Percentiles rank a stretch among this genome's conserved stretches.
Conservation (phyloP, 805 yeast genomes). For the Wickerhamomyces chambardii region DNA sequence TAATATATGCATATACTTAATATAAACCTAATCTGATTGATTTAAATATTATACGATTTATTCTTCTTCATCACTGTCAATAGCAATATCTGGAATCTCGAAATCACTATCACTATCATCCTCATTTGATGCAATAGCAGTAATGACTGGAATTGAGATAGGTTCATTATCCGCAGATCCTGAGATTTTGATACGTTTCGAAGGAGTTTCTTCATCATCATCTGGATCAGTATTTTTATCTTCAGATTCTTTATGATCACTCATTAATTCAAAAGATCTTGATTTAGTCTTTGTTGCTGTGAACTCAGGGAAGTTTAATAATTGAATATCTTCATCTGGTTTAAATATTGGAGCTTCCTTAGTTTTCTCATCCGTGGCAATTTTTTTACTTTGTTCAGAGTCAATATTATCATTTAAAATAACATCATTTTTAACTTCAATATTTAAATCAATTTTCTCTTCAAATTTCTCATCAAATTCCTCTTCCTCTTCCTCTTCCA, state of each 20-base stretch:
- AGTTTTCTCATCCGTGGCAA: too few relatives aligned
- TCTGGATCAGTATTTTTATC: constrained; percentile 3
- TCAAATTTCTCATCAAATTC: constrained; percentile 1
- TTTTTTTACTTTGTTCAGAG: constrained; percentile 3
- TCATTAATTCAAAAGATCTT: constrained; percentile 8
- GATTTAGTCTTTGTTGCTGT: constrained; percentile 6
- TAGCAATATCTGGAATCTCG: constrained; percentile 37
- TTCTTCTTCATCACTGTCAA: constrained; percentile 34
- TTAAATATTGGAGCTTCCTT: constrained; percentile 11
- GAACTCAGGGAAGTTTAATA: constrained; percentile 1
- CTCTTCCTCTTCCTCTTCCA: constrained; percentile 3
- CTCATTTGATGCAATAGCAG: constrained; percentile 2
- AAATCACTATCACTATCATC: constrained; percentile 33
- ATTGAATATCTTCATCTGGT: constrained; percentile 13
- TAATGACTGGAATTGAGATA: constrained; percentile 3
- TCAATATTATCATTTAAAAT: constrained; percentile 8
- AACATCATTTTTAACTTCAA: constrained; percentile 1
- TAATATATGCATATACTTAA: too few relatives aligned
- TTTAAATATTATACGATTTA: too few relatives aligned
- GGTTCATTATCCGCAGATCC: not conserved
- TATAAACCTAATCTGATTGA: too few relatives aligned
- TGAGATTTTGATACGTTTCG: constrained; percentile 14
- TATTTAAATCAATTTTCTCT: constrained; percentile 4
- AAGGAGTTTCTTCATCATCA: constrained; percentile 13
- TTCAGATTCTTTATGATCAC: too few relatives aligned